phyloP scores from a whole-genome alignment of 2,329 filamentous ascomycete genomes.

The Blastomyces emzantsi region DNA sequence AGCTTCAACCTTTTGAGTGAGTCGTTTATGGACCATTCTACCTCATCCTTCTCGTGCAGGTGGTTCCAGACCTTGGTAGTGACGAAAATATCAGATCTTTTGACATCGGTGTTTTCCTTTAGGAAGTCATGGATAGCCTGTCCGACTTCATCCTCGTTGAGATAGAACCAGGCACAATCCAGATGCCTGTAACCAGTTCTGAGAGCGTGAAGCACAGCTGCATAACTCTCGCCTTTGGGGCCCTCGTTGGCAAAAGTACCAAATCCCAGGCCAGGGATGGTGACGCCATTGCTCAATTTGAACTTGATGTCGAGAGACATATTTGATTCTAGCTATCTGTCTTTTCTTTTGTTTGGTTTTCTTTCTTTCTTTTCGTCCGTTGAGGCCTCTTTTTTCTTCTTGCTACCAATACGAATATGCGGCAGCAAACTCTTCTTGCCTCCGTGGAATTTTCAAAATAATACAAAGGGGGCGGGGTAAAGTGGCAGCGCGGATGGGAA shows the following conservation, averaged over 20 bases:
- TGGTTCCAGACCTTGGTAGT: conserved; percentile 48
- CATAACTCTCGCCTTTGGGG: conserved; percentile 49
- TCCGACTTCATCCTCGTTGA: conserved; percentile 47
- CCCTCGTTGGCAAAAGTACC: conserved; percentile 60
- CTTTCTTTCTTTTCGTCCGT: not conserved
- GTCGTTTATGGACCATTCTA: conserved; percentile 45
- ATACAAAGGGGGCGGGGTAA: not conserved
- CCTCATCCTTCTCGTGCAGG: conserved; percentile 40
- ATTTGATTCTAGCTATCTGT: conserved; percentile 15
- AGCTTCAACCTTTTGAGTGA: conserved; percentile 58
- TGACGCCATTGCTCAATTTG: conserved; percentile 50
- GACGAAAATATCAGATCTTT: conserved; percentile 44
- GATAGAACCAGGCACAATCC: conserved; percentile 49
- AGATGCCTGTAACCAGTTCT: conserved; percentile 46
- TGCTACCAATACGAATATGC: not conserved
- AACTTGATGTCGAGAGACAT: conserved; percentile 50
- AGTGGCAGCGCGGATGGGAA: not conserved
- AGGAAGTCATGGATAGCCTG: conserved; percentile 48
- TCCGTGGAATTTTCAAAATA: not conserved
- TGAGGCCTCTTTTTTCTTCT: not conserved
- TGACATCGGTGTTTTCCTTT: conserved; percentile 38
- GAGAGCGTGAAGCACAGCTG: conserved; percentile 43
- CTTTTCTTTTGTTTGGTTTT: not conserved
- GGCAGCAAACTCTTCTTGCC: not conserved
- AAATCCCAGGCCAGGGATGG: conserved; percentile 55